Evolutionary conservation across 352 stramenopile species (phyloP).

Genomic region (Thalassiosira livingstoniorum): DNA sequence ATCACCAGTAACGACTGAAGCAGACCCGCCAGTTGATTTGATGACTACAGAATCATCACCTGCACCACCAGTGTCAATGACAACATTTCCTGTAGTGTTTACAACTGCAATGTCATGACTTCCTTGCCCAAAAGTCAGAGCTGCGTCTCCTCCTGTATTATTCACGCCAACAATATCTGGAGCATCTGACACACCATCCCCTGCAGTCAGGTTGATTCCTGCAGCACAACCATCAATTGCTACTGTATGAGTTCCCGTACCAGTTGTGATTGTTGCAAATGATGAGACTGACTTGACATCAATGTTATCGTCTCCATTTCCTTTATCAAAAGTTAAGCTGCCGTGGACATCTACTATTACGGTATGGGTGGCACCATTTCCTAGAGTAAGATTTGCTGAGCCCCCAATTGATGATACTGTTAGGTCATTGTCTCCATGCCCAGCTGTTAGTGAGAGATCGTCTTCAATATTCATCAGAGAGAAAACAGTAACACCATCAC

Average conservation of each 20-base stretch:
- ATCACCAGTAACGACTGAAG: background rate
- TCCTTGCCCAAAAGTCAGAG: background rate
- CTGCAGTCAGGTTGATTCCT: background rate
- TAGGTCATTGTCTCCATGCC: no score
- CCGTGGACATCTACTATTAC: no score
- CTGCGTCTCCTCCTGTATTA: slow-evolving; percentile 3
- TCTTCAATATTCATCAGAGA: no score
- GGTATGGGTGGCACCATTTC: no score
- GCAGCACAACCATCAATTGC: background rate
- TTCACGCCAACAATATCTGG: background rate
- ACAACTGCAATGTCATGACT: background rate
- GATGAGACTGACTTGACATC: no score
- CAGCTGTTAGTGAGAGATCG: no score
- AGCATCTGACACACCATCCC: background rate
- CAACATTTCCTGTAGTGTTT: background rate
- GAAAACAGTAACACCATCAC: no score
- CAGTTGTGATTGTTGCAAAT: background rate
- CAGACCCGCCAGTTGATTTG: background rate
- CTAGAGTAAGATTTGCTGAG: no score
- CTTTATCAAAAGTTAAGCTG: slow-evolving; percentile 43
- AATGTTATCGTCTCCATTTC: background rate
- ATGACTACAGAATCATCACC: background rate
- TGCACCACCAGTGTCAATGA: background rate
- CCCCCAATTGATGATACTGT: no score
- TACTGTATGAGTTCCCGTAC: background rate